phyloP scores from a whole-genome alignment of 257 asterid species.

The Echium plantagineum region DNA sequence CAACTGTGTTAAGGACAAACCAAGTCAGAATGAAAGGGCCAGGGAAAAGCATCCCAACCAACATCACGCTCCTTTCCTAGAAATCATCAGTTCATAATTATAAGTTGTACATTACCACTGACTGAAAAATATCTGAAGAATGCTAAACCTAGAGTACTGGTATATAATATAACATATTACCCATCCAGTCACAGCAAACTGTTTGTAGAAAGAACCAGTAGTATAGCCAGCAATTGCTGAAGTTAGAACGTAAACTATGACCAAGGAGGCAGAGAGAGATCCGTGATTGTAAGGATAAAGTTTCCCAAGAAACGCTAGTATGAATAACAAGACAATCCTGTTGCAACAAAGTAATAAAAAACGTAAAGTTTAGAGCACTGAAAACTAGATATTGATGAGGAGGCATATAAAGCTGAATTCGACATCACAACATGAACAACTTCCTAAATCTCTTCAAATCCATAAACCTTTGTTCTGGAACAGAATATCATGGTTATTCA shows the following conservation, averaged over 20 bases:
- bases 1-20: conserved; percentile 47
- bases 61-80: conserved; percentile 43
- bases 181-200: conserved; percentile 55
- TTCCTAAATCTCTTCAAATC: not conserved
- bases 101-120: not conserved
- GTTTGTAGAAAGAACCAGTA: conserved; percentile 55
- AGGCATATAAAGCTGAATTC: no score
- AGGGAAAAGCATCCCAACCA: conserved; percentile 44
- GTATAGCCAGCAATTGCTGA: conserved; percentile 67
- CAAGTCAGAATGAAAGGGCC: conserved; percentile 38
- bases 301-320: conserved; percentile 48
- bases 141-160: not conserved
- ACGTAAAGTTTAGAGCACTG: not conserved
- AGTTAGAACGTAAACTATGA: conserved; percentile 48
- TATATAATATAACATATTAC: conserved; percentile 27
- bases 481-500: no score
- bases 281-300: conserved; percentile 73
- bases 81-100: conserved; percentile 6
- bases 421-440: not conserved
- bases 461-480: not conserved
- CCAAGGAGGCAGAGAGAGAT: conserved; percentile 37
- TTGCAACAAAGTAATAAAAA: not conserved
- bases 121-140: not conserved
- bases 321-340: conserved; percentile 55
- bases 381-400: not conserved